Evolutionary conservation across 2,329 filamentous ascomycete genomes (phyloP), one percentile per base, ranked within the genome.

Genomic region (Thielaviopsis ethacetica): DNA sequence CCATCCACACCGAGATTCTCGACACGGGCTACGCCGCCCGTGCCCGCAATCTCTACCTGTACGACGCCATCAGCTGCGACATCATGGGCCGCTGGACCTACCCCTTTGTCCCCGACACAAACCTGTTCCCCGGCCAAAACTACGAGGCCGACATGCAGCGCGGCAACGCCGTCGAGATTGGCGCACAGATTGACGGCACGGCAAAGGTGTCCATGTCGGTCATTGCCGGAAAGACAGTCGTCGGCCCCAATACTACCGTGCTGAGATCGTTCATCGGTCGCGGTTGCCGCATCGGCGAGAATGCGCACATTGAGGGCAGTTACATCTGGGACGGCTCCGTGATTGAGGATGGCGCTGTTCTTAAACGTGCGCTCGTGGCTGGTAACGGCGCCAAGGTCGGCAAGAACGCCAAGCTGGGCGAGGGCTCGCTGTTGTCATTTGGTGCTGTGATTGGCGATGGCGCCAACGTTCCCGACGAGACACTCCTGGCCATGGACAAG

Each of bases 1-100:
- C 89, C n/a, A 88, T 98, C 57, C 90, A 96, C 69, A 86, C 89
- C 2, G 86, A 97, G 66, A 85, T 97, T 63, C 76, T 94, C 52
- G 80, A 83, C 41, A 81, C 90, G 56, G 83, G 88, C 61, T 98
- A 97, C 67, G 88, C 89, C 1, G 90, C 91, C 1, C 79, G 93
- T 63, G 91, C 89, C 13, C 85, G 82, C 67, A 95, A 90, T 67
- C 76, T 97, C 24, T 86, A 88, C 66, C 84, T 91, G 67, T 98
- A 97, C 72, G 89, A 95, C 66, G 82, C 90, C 30, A 82, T 98
- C 58, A 91, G 83, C 69, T 85, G 83, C 66, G 91, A 97, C 68
- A 80, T 96, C n/a, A 76, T 95, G 15, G 82, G 82, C 54, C 79
- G 91, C 61, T 95, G 89, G 88, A 84, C 89, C 10, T 93, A 90